Base-by-base conservation (phyloP, 495 filamentous ascomycete genomes). In the Penicillium flavigenum region DNA sequence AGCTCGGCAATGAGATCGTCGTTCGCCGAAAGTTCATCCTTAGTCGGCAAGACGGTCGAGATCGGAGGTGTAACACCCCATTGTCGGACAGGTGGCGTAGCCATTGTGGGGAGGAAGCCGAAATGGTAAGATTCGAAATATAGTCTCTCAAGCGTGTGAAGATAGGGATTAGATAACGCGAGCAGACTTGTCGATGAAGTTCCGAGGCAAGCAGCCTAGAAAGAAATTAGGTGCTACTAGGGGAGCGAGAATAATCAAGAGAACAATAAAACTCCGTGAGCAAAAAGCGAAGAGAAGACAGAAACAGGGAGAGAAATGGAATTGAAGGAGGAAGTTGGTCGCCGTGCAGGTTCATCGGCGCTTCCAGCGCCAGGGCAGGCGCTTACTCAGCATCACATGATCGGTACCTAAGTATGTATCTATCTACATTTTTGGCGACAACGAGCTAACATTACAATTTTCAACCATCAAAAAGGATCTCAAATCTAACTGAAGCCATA, bases 21-120 rank as follows among this genome's bases (percentile, higher is more conserved):
- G 66, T 91, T 92, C 16, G 87, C 81, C 56, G 83, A 78, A 41
- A 88, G 80, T 64, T 98, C 92, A 27, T 78, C 74, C 41, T 85
- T 77, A 14, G 88, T 92, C 14, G 95, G 95, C 17, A 89, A 76
- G 0, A 76, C 80, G 16, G 76, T 81, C 6, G 92, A 94, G 43
- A 98, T 91, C 19, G 94, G 88, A 55, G 86, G 85, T 20, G 93
- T 97, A 27, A 93, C 83, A 59, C 94, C 94, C 80, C 83, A 94
- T 61, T 87, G 85, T 48, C 79, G 74, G 55, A 67, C 61, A 24
- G 70, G 67, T 39, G 72, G 70, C 38, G 76, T 65, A 39, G 78
- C 71, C 79, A 83, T 83, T 44, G 59, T 62, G 45, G 73, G 89
- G 89, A 32, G 62, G 34, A 56, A 56, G 43, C 44, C 51, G 41